These are phyloP conservation scores for Auxenochlorella pyrenoidosa DNA, from an alignment of 139 green algal genomes.

Conservation along the genomic window DNA sequence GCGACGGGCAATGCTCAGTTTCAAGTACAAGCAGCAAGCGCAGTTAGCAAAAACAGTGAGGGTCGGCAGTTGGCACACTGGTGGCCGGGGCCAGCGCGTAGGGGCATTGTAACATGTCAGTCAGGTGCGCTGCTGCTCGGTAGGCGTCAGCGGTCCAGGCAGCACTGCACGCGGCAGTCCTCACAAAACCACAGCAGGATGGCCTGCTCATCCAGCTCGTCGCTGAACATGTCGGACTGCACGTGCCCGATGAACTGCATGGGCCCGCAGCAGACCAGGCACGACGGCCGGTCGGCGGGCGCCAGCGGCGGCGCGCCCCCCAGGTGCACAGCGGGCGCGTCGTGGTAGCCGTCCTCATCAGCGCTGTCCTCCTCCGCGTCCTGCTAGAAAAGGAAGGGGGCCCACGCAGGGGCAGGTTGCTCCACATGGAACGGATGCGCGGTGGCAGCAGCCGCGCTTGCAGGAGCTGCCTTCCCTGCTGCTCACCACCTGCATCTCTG, in stretches of 20 bases:
- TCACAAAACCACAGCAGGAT: background rate
- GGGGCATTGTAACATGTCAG: no score
- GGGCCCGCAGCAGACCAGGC: background rate
- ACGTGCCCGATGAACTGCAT: slow-evolving; percentile 4
- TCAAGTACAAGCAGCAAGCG: no score
- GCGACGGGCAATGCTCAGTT: no score
- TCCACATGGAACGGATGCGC: background rate
- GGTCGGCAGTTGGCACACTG: no score
- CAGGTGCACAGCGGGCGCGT: background rate
- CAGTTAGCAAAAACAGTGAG: no score
- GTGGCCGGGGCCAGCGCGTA: no score
- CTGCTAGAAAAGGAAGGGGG: background rate
- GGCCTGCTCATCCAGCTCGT: background rate
- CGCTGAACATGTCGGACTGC: background rate
- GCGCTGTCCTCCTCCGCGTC: background rate
- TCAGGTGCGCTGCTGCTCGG: background rate
- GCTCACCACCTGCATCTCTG: no score
- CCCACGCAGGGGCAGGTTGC: no score
- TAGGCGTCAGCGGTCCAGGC: background rate
- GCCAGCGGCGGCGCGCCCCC: background rate
- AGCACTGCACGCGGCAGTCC: background rate
- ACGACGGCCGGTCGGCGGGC: background rate
- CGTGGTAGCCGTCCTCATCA: background rate
- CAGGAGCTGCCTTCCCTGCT: background rate
- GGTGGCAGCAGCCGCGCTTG: background rate